phyloP scores from a whole-genome alignment of 1,284 basidiomycete genomes.

The Veloboletus limbatus region DNA sequence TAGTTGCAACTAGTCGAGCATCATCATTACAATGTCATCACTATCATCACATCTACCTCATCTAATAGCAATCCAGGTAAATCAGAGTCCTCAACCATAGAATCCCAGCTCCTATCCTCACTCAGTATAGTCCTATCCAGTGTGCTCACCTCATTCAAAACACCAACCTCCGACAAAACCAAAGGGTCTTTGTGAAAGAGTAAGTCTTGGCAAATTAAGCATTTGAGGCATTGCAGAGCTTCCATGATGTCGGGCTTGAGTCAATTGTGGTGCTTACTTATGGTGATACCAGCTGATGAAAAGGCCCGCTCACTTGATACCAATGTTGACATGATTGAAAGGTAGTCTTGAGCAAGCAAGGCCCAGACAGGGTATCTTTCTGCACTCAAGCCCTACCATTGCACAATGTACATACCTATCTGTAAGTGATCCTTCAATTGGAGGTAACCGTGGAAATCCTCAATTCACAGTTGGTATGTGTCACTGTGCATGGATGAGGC shows the following conservation, averaged over 20 bases:
- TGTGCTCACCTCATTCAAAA: too few species aligned
- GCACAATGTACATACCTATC: too few species aligned
- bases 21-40: too few species aligned
- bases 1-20: too few species aligned
- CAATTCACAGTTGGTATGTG: not conserved
- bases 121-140: too few species aligned
- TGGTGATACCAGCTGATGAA: not conserved
- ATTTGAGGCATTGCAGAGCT: constrained; percentile 1
- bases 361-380: too few species aligned
- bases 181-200: constrained; percentile 15
- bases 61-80: too few species aligned
- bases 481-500: not conserved
- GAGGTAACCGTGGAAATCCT: not conserved
- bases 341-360: not conserved
- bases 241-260: constrained; percentile 1
- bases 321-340: not conserved
- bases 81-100: too few species aligned
- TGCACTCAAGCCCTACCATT: too few species aligned
- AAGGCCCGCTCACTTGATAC: not conserved
- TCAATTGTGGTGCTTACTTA: not conserved
- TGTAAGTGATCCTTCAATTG: too few species aligned
- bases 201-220: not conserved
- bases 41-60: too few species aligned
- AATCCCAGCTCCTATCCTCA: too few species aligned
- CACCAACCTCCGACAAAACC: not conserved